Percentiles rank a stretch among this genome's conserved stretches.
Evolutionary conservation across 306 rosid species (phyloP).

Genomic region (Spatholobus suberectus): DNA sequence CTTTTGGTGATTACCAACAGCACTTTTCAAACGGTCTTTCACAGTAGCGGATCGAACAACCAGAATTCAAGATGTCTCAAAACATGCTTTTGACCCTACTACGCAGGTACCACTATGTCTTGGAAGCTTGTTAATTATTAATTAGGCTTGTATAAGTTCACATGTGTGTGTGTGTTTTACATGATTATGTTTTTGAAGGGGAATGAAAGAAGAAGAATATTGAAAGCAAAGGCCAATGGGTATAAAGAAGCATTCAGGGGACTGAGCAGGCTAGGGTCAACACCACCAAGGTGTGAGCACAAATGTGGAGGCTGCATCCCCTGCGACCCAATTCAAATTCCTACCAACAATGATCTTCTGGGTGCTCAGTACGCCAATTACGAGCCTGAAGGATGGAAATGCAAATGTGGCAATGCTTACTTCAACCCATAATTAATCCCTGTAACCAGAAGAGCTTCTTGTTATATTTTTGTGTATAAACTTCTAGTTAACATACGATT

Average conservation of each 20-base stretch:
- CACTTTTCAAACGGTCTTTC: slow-evolving; percentile 13
- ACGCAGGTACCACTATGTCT: slow-evolving; percentile 36
- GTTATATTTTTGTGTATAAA: neutral
- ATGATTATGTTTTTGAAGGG: neutral
- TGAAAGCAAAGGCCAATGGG: slow-evolving; percentile 9
- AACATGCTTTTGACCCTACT: slow-evolving; percentile 28
- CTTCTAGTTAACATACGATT: slow-evolving; percentile 4
- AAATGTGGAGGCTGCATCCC: slow-evolving; percentile 51
- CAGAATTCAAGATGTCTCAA: slow-evolving; percentile 17
- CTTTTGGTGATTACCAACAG: slow-evolving; percentile 20
- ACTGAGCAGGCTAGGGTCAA: slow-evolving; percentile 45
- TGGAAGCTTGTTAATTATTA: neutral
- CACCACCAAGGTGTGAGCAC: slow-evolving; percentile 54
- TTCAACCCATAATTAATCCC: slow-evolving; percentile 39
- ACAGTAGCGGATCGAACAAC: slow-evolving; percentile 28
- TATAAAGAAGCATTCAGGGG: slow-evolving; percentile 38
- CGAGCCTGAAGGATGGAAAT: slow-evolving; percentile 56
- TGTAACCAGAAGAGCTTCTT: neutral
- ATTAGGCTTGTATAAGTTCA: neutral
- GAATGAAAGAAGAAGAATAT: neutral
- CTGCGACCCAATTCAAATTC: slow-evolving; percentile 46
- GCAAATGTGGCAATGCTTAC: slow-evolving; percentile 50
- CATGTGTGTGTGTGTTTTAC: neutral
- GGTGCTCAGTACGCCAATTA: slow-evolving; percentile 44
- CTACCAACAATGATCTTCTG: slow-evolving; percentile 39